These are phyloP conservation scores for Pythium myriotylum DNA, from an alignment of 352 stramenopile genomes.

Conservation along the genomic window DNA sequence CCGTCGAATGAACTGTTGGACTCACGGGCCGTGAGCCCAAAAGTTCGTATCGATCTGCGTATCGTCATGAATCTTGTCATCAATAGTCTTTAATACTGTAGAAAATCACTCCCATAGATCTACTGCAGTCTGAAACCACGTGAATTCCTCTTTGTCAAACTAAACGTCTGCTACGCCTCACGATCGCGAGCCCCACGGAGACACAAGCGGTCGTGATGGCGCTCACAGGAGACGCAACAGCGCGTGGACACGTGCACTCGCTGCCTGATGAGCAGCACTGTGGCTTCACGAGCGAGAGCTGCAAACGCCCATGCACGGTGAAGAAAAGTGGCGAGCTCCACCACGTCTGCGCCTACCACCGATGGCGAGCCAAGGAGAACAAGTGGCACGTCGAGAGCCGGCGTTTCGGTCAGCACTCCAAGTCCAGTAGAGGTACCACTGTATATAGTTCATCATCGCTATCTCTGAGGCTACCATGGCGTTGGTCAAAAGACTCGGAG, in stretches of 20 bases:
- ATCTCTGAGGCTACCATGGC: no score
- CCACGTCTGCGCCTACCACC: constrained; percentile 44
- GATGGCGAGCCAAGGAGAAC: constrained; percentile 65
- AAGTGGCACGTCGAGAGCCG: constrained; percentile 61
- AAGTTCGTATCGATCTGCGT: no score
- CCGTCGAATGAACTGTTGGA: no score
- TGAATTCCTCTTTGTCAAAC: no score
- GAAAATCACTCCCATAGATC: no score
- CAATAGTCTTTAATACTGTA: no score
- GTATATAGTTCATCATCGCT: no score
- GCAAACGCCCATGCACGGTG: constrained; percentile 5
- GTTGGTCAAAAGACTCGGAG: no score
- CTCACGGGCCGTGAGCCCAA: no score
- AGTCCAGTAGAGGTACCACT: constrained; percentile 9
- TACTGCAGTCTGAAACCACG: no score
- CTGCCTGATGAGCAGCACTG: constrained; percentile 51
- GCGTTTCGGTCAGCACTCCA: not conserved
- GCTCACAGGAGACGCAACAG: constrained; percentile 64
- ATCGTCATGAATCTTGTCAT: no score
- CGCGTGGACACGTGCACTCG: constrained; percentile 50
- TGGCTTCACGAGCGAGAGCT: constrained; percentile 7
- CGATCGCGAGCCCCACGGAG: constrained; percentile 13
- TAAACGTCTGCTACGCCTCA: no score
- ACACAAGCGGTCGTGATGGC: constrained; percentile 38
- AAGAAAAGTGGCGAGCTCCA: constrained; percentile 10